Percentiles rank a stretch among this genome's conserved stretches.
Evolutionary conservation across 1,139 yeast species (phyloP).

Genomic region (Williopsis jadinii): DNA sequence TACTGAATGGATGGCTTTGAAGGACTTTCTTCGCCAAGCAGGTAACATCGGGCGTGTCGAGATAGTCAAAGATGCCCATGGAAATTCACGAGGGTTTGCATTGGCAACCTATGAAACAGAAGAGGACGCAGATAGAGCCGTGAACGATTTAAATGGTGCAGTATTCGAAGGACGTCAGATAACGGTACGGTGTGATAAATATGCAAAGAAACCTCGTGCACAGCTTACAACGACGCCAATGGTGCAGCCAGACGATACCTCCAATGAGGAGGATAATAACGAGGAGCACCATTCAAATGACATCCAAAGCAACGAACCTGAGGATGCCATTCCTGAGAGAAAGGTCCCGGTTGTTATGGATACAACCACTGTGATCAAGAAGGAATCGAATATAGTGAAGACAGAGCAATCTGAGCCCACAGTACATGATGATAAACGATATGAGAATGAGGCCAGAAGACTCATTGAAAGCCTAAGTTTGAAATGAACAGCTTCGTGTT

Average conservation of each 20-base stretch:
- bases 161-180: slow-evolving; percentile 60
- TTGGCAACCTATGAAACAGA: slow-evolving; percentile 56
- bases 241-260: background rate
- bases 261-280: background rate
- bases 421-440: slow-evolving; percentile 13
- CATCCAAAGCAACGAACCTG: background rate
- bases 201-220: slow-evolving; percentile 7
- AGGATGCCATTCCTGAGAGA: background rate
- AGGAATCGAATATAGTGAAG: background rate
- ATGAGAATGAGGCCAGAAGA: slow-evolving; percentile 20
- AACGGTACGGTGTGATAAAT: slow-evolving; percentile 62
- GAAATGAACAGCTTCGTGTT: background rate
- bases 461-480: slow-evolving; percentile 18
- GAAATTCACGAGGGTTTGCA: slow-evolving; percentile 77
- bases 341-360: background rate
- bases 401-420: background rate
- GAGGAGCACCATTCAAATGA: background rate
- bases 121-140: slow-evolving; percentile 55
- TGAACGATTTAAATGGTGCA: slow-evolving; percentile 53
- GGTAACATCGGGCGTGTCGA: slow-evolving; percentile 44
- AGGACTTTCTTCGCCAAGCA: slow-evolving; percentile 38
- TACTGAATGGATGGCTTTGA: slow-evolving; percentile 50
- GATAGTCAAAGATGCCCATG: slow-evolving; percentile 47
- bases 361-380: background rate
- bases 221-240: no score